Percentiles rank a stretch among this genome's conserved stretches.
phyloP scores from a whole-genome alignment of 495 filamentous ascomycete species.

The Lasiosphaeria ovina region DNA sequence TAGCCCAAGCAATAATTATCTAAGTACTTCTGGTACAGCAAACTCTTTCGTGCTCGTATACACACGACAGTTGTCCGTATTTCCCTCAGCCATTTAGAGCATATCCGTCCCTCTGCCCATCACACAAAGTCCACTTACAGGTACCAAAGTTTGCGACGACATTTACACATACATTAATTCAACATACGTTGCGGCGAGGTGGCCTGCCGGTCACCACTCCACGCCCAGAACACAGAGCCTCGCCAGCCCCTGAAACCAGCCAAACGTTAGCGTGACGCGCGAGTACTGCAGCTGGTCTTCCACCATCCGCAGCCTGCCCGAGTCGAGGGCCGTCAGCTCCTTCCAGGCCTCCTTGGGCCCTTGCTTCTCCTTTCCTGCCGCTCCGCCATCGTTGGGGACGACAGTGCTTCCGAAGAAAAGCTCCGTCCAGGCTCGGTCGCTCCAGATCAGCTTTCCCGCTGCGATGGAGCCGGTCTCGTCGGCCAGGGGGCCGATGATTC shows the following conservation, averaged over 20 bases:
- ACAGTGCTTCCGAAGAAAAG: conserved; percentile 43
- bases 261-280: conserved; percentile 54
- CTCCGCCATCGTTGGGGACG: not conserved
- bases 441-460: conserved; percentile 52
- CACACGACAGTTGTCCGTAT: too few species aligned
- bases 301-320: conserved; percentile 41
- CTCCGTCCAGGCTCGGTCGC: conserved; percentile 50
- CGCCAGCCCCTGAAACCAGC: conserved; percentile 47
- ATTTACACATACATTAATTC: too few species aligned
- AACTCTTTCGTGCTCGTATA: too few species aligned
- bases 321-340: conserved; percentile 33
- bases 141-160: too few species aligned
- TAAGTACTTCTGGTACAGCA: too few species aligned
- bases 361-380: not conserved
- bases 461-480: conserved; percentile 56
- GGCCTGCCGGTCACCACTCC: conserved; percentile 32
- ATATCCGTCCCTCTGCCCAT: too few species aligned
- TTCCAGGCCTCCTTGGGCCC: conserved; percentile 27
- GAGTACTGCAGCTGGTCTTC: conserved; percentile 50
- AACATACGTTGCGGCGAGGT: too few species aligned
- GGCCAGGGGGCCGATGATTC: conserved; percentile 48
- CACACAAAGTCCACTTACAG: too few species aligned
- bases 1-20: too few species aligned
- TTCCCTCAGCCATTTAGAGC: too few species aligned
- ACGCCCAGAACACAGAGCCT: conserved; percentile 49